A percentile compares a stretch with the other conserved stretches of the same genome.
Conservation (phyloP, 345 rosid genomes). For the Passiflora organensis region DNA sequence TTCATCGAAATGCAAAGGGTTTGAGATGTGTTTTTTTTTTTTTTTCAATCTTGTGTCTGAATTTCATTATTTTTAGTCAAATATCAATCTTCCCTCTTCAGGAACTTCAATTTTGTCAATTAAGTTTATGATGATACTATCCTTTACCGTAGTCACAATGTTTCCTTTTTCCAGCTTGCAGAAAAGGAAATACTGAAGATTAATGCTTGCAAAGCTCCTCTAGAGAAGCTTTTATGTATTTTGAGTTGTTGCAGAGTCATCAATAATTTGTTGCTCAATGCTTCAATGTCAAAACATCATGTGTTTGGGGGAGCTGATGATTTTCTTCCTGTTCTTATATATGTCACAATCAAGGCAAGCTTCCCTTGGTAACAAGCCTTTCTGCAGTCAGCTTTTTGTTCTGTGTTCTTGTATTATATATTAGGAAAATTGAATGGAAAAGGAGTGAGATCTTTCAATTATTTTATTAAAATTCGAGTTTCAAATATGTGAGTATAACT, state of each 20-base stretch:
- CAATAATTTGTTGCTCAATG: conserved; percentile 51
- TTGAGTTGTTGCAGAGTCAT: conserved; percentile 56
- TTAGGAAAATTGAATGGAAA: no score
- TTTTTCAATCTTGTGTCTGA: no score
- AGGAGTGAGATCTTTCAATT: no score
- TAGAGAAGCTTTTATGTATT: conserved; percentile 47
- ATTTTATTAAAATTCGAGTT: no score
- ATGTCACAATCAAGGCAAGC: conserved; percentile 63
- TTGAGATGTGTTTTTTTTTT: no score
- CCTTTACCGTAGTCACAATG: neutral
- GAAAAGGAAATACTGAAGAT: conserved; percentile 45
- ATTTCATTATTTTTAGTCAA: no score
- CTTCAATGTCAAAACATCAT: conserved; percentile 44
- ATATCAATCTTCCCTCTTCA: no score
- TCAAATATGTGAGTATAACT: no score
- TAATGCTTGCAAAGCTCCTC: conserved; percentile 42
- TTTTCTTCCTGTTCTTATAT: conserved; percentile 55
- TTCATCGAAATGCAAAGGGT: no score
- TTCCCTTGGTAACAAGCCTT: conserved; percentile 51
- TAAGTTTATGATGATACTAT: neutral
- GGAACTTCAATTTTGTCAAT: neutral
- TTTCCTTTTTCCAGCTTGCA: conserved; percentile 44
- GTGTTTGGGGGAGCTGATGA: conserved; percentile 53
- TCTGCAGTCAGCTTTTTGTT: conserved; percentile 14
- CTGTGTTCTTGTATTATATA: conserved; percentile 4